A percentile compares a stretch with the other conserved stretches of the same genome.
phyloP scores from a whole-genome alignment of 2,329 filamentous ascomycete genomes.

The Penicillium sp. region DNA sequence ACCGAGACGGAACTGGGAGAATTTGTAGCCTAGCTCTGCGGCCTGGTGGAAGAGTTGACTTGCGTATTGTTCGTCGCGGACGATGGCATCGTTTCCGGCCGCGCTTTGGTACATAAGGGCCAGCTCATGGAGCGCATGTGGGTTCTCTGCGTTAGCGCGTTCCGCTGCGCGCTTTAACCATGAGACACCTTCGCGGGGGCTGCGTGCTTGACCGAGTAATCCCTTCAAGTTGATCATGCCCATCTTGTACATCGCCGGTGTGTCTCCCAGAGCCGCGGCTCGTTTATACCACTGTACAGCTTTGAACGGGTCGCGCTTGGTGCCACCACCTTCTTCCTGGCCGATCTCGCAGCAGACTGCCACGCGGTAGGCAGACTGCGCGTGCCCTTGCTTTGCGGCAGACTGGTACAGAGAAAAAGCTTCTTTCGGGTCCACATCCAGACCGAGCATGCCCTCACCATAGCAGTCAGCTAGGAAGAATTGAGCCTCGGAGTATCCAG shows the following conservation, averaged over 20 bases:
- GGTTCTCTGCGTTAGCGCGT: conserved; percentile 83
- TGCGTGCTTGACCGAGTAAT: conserved; percentile 81
- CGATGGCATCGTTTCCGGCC: conserved; percentile 69
- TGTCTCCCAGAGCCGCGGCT: conserved; percentile 85
- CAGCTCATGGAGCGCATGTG: conserved; percentile 92
- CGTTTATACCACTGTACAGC: conserved; percentile 98
- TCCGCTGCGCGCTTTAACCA: conserved; percentile 96
- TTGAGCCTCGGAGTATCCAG: conserved; percentile 81
- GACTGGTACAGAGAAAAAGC: conserved; percentile 93
- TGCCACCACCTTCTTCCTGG: conserved; percentile 90
- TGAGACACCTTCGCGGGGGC: conserved; percentile 81
- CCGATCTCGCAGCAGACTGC: conserved; percentile 98
- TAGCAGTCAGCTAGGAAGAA: conserved; percentile 92
- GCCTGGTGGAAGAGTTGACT: conserved; percentile 82
- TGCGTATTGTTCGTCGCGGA: conserved; percentile 82
- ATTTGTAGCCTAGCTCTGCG: conserved; percentile 89
- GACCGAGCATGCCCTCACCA: conserved; percentile 77
- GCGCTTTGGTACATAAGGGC: conserved; percentile 63
- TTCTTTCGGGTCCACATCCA: conserved; percentile 84
- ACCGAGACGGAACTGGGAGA: conserved; percentile 87
- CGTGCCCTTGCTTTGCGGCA: conserved; percentile 85
- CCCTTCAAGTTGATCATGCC: conserved; percentile 96
- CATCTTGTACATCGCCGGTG: conserved; percentile 96
- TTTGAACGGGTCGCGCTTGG: conserved; percentile 85
- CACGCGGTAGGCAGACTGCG: conserved; percentile 86